Percentiles rank a stretch among this genome's conserved stretches.
These are phyloP conservation scores for Dothidotthia symphoricarpi DNA, from an alignment of 2,329 filamentous ascomycete species.

Conservation along the genomic window DNA sequence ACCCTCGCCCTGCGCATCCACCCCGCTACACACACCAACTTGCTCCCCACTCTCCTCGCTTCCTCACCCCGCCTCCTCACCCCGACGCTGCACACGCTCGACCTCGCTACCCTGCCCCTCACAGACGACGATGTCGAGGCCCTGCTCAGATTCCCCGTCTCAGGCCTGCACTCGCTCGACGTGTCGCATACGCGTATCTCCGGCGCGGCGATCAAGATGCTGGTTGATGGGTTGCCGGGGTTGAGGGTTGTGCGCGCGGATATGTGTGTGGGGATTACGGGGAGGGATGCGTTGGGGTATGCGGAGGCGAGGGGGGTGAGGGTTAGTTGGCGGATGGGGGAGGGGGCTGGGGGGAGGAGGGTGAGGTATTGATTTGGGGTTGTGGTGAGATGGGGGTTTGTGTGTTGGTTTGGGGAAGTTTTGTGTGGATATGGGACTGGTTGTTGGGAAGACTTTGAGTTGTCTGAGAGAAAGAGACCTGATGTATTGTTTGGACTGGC, in stretches of 20 bases:
- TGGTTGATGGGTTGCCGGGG: slow-evolving; percentile 28
- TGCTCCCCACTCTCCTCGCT: slow-evolving; percentile 12
- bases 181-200: slow-evolving; percentile 41
- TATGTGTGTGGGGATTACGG: slow-evolving; percentile 35
- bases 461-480: too few species aligned
- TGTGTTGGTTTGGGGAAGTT: too few species aligned
- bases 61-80: slow-evolving; percentile 27
- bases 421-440: too few species aligned
- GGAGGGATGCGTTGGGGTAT: slow-evolving; percentile 44
- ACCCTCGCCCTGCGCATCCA: slow-evolving; percentile 1
- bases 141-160: slow-evolving; percentile 17
- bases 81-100: slow-evolving; percentile 13
- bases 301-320: slow-evolving; percentile 37
- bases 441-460: too few species aligned
- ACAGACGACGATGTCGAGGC: slow-evolving; percentile 35
- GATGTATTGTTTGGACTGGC: too few species aligned
- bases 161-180: slow-evolving; percentile 31
- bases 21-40: background rate
- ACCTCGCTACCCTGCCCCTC: slow-evolving; percentile 15
- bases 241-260: slow-evolving; percentile 36
- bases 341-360: slow-evolving; percentile 15
- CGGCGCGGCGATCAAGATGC: slow-evolving; percentile 43
- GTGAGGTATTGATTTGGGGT: slow-evolving; percentile 8
- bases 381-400: background rate
- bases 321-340: slow-evolving; percentile 21